Base-by-base conservation (phyloP, 1,284 basidiomycete species). In the Sporisorium reilianum region DNA sequence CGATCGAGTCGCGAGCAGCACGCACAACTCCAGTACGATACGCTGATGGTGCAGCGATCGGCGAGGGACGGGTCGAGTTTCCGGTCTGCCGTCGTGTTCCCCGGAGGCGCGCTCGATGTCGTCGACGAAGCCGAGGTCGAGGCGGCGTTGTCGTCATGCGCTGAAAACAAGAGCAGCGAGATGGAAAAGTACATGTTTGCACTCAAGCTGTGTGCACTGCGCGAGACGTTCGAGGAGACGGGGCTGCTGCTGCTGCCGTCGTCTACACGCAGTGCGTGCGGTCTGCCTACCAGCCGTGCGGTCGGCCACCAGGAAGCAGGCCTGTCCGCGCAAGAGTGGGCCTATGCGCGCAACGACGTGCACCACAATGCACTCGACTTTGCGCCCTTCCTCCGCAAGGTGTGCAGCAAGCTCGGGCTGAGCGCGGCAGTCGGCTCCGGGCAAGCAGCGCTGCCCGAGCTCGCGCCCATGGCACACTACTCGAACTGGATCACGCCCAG, bases 141-240 rank as follows among this genome's bases (percentile, higher is more conserved):
- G 28, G 40, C 60, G 3, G 72, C 72, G 6, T 23, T 75, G 2
- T 16, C 32, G 3, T 45, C 58, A 8, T 14, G 40, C 4, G 18
- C 53, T 5, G 54, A 2, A 11, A 26, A 14, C 11, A 20, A 23
- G 16, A 41, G 38, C 41, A 9, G 11, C 26, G 48, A 44, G 22
- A 55, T 49, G 58, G 70, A 62, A 48, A 69, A 49, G 32, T 78
- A 78, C 56, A 69, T 75, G 65, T 54, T 42, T 0, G 63, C 79
- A 8, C 66, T 82, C 55, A 75, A 70, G 64, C 66, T 82, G 2
- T 80, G 79, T 41, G 74, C 79, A 11, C 55, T 82, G 23, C 59
- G 80, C 6, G 80, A 82, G 54, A 82, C 80, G 2, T 82, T 82
- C 48, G 80, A 82, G 41, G 80, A 82, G 66, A 80, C 79, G 0